Evolutionary conservation across 345 rosid species (phyloP).

Genomic region (Salix purpurea): DNA sequence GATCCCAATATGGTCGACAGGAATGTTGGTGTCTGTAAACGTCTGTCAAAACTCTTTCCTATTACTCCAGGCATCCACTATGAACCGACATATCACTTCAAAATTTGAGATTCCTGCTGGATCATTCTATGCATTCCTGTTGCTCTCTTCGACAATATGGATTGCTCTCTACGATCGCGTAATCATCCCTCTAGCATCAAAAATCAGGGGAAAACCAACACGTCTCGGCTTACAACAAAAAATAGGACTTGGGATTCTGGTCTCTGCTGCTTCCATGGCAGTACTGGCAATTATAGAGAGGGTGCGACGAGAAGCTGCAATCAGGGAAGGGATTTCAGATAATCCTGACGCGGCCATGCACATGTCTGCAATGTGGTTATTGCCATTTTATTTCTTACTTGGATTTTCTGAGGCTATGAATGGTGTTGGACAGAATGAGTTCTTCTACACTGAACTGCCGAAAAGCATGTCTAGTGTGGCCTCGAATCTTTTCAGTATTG

Average conservation of each 20-base stretch:
- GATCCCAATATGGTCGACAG: conserved; percentile 72
- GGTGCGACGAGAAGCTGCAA: conserved; percentile 51
- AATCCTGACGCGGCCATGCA: conserved; percentile 32
- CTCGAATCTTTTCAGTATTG: conserved; percentile 52
- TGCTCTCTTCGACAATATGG: conserved; percentile 47
- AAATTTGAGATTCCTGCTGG: conserved; percentile 72
- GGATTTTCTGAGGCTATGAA: conserved; percentile 73
- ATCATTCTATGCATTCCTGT: conserved; percentile 51
- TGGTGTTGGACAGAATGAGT: conserved; percentile 70
- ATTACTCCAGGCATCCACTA: conserved; percentile 59
- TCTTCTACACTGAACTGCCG: conserved; percentile 74
- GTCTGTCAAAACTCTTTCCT: conserved; percentile 59
- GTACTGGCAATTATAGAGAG: conserved; percentile 55
- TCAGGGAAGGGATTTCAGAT: conserved; percentile 45
- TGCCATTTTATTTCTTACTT: conserved; percentile 53
- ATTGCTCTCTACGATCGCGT: conserved; percentile 64
- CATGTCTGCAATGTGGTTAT: conserved; percentile 81
- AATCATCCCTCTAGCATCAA: conserved; percentile 62
- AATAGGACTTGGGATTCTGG: conserved; percentile 63
- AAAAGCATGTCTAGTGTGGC: conserved; percentile 77
- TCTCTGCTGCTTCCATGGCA: conserved; percentile 58
- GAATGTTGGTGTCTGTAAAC: conserved; percentile 58
- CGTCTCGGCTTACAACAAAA: conserved; percentile 48
- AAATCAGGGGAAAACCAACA: conserved; percentile 51
- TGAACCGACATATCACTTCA: conserved; percentile 59